These are phyloP conservation scores for Backusella parvicylindrica DNA, from an alignment of 192 early-diverging fungal species.

Conservation along the genomic window DNA sequence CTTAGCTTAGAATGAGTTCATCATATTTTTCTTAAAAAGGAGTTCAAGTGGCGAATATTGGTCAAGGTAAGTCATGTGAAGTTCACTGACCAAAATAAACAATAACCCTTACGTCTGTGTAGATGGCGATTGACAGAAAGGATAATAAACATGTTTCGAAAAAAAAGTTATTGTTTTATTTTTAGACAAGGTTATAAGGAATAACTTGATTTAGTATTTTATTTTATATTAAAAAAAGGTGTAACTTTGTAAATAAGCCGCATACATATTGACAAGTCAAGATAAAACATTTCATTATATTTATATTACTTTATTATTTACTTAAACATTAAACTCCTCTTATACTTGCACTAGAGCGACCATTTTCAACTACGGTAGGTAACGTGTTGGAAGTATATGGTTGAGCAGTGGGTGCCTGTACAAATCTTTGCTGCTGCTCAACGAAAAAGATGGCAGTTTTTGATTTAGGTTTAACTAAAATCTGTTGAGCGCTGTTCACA, in stretches of 20 bases:
- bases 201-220: neutral
- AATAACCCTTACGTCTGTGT: neutral
- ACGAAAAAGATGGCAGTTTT: conserved; percentile 58
- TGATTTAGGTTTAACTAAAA: conserved; percentile 52
- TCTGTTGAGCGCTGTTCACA: conserved; percentile 56
- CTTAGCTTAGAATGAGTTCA: neutral
- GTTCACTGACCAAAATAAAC: neutral
- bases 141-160: neutral
- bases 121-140: neutral
- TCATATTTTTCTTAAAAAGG: neutral
- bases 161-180: neutral
- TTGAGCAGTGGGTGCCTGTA: conserved; percentile 9
- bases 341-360: neutral
- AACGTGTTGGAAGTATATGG: neutral
- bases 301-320: neutral
- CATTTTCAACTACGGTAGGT: neutral
- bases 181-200: neutral
- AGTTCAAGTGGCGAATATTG: neutral
- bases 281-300: neutral
- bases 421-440: conserved; percentile 51
- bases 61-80: neutral
- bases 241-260: neutral
- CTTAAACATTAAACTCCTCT: neutral
- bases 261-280: conserved; percentile 3
- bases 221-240: neutral